Evolutionary conservation across 2,329 filamentous ascomycete species (phyloP), one percentile per base, ranked within the genome.

Genomic region (Lachnellula willkommii): DNA sequence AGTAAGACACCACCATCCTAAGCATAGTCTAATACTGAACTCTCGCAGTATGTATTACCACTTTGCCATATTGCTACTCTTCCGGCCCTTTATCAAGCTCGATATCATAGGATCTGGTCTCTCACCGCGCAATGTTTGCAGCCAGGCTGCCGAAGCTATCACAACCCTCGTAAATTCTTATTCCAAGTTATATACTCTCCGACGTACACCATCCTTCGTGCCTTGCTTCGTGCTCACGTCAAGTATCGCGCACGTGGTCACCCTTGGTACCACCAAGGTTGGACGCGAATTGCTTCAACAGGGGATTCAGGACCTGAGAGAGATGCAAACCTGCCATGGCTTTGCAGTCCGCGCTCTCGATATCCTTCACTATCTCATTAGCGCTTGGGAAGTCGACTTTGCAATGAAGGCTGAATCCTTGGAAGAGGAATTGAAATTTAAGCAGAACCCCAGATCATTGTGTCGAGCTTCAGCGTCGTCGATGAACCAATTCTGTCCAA

Each of bases 1-100:
- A 90, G 87, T 90, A 75, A 76, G 87, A 32, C 28, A 32, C 28
- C 28, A 4, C 28, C 8, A 32, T 12, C 9, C 28, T 32, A 32
- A 32, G 4, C 28, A 32, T 32, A 32, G 26, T 20, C 17, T 17
- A 1, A 9, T 5, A 24, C 56, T 57, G 32, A 58, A 7, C n/a
- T 50, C 7, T 9, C 12, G 5, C 56, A 85, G 83, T 68, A 85
- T 88, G 84, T 83, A 88, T 60, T 87, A 88, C 66, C 80, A 88
- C 65, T 85, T 84, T 59, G 80, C 83, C 32, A 85, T 86, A n/a
- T 70, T 88, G 0, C 79, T 89, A n/a, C 78, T 91, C 1, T 90
- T 90, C 67, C 79, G 88, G 6, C 88, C 88, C 0, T 76, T 90
- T 39, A 64, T 68, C 46, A 68, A 67, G 48, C 58, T 69, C 11